Percentiles rank a stretch among this genome's conserved stretches.
Conservation (phyloP, 768 basidiomycete species). For the Strobilomyces echinocephalus region DNA sequence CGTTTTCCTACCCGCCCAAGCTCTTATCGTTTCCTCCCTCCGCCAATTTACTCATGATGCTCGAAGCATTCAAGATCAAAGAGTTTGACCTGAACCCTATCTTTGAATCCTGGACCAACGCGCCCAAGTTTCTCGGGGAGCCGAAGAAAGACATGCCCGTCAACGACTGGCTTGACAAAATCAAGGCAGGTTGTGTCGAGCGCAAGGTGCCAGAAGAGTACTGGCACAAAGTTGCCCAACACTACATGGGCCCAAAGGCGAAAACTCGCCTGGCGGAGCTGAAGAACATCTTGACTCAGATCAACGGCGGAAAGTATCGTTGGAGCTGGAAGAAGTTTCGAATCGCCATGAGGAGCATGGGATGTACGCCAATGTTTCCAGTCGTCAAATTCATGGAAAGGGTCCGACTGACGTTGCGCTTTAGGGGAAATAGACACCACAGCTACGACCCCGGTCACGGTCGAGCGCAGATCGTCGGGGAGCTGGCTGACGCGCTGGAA, state of each 20-base stretch:
- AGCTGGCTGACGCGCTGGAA: conserved; percentile 50
- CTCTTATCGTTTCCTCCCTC: not conserved
- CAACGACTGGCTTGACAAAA: conserved; percentile 67
- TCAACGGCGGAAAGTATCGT: conserved; percentile 71
- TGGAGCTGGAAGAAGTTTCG: conserved; percentile 85
- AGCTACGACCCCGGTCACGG: conserved; percentile 57
- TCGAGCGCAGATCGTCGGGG: conserved; percentile 46
- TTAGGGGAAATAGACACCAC: conserved; percentile 65
- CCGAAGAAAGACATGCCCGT: conserved; percentile 65
- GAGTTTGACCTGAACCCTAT: conserved; percentile 70
- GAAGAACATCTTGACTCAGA: conserved; percentile 66
- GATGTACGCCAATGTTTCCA: conserved; percentile 50
- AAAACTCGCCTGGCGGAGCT: conserved; percentile 60
- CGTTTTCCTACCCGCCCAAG: conserved; percentile 13
- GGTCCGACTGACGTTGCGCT: not conserved
- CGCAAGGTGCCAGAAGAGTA: conserved; percentile 73
- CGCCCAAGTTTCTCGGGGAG: conserved; percentile 63
- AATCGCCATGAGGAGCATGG: conserved; percentile 76
- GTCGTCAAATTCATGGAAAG: not conserved
- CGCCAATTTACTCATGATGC: conserved; percentile 34
- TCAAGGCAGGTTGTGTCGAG: conserved; percentile 67
- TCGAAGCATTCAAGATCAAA: conserved; percentile 77
- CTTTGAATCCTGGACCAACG: conserved; percentile 59
- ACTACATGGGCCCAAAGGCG: conserved; percentile 70
- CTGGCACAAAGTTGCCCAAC: conserved; percentile 79